phyloP scores from a whole-genome alignment of 495 filamentous ascomycete species.

The Podospora bellae-mahoneyi region DNA sequence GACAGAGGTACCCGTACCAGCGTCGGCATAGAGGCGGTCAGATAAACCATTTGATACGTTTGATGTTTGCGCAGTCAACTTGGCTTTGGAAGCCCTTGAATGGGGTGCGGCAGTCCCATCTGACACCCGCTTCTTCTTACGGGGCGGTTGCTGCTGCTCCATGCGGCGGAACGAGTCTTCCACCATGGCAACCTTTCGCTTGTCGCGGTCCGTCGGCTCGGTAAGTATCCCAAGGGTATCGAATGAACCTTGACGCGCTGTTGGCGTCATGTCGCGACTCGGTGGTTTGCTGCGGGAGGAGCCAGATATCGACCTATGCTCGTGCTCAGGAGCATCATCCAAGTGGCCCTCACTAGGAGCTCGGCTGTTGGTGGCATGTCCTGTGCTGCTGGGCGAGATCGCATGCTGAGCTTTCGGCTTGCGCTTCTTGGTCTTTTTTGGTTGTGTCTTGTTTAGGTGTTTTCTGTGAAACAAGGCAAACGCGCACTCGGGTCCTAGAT shows the following conservation, averaged over 20 bases:
- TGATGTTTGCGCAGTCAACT: slow-evolving; percentile 34
- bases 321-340: slow-evolving; percentile 55
- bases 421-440: slow-evolving; percentile 57
- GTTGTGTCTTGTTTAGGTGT: slow-evolving; percentile 48
- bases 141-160: slow-evolving; percentile 52
- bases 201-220: slow-evolving; percentile 80
- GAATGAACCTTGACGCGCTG: slow-evolving; percentile 50
- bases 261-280: slow-evolving; percentile 80
- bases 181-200: slow-evolving; percentile 78
- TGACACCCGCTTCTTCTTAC: slow-evolving; percentile 60
- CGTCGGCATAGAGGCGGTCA: slow-evolving; percentile 49
- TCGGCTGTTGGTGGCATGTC: slow-evolving; percentile 69
- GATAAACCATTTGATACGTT: slow-evolving; percentile 32
- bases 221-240: slow-evolving; percentile 49
- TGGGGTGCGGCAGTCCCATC: slow-evolving; percentile 48
- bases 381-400: slow-evolving; percentile 66
- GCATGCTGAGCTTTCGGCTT: slow-evolving; percentile 52
- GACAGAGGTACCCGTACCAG: slow-evolving; percentile 42
- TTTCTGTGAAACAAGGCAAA: slow-evolving; percentile 72
- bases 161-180: slow-evolving; percentile 71
- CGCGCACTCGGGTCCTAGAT: slow-evolving; percentile 59
- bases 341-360: slow-evolving; percentile 67
- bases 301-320: slow-evolving; percentile 66
- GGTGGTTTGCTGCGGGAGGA: slow-evolving; percentile 70
- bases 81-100: slow-evolving; percentile 38